phyloP scores from a whole-genome alignment of 306 rosid genomes.

The Cucurbita moschata region DNA sequence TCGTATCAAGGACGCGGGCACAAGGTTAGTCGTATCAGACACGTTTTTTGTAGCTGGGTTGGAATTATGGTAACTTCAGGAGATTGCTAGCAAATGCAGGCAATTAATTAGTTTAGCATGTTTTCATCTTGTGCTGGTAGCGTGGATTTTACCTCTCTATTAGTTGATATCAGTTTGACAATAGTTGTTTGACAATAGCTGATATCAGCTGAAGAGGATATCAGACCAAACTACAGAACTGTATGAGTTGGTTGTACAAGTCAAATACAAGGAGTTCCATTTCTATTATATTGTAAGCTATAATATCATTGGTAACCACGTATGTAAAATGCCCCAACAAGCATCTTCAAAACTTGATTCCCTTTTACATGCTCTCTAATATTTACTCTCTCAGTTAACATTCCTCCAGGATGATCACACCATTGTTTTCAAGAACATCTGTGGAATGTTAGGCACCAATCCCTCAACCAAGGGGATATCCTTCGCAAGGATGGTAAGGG shows the following conservation, averaged over 20 bases:
- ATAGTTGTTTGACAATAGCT: background rate
- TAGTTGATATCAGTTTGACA: background rate
- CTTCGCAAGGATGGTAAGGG: conserved; percentile 6
- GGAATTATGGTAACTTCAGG: background rate
- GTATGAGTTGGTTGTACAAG: background rate
- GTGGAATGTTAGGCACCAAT: background rate
- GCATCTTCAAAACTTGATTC: background rate
- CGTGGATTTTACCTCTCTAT: conserved; percentile 18
- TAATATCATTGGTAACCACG: background rate
- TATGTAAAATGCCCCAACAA: background rate
- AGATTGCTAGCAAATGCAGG: background rate
- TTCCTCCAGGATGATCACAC: background rate
- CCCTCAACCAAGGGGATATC: conserved; percentile 3
- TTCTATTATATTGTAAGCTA: background rate
- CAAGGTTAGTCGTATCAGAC: conserved; percentile 69
- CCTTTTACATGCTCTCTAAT: background rate
- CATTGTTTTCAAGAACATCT: background rate
- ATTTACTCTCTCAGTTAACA: conserved; percentile 1
- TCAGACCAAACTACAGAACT: background rate
- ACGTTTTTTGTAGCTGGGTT: conserved; percentile 16
- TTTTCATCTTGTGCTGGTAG: conserved; percentile 55
- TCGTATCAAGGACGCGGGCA: conserved; percentile 42
- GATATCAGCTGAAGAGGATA: background rate
- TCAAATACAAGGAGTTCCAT: background rate
- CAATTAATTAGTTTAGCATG: background rate